Percentiles rank a stretch among this genome's conserved stretches.
Evolutionary conservation across 1,139 yeast genomes (phyloP).

Genomic region (Protomyces gravidus): DNA sequence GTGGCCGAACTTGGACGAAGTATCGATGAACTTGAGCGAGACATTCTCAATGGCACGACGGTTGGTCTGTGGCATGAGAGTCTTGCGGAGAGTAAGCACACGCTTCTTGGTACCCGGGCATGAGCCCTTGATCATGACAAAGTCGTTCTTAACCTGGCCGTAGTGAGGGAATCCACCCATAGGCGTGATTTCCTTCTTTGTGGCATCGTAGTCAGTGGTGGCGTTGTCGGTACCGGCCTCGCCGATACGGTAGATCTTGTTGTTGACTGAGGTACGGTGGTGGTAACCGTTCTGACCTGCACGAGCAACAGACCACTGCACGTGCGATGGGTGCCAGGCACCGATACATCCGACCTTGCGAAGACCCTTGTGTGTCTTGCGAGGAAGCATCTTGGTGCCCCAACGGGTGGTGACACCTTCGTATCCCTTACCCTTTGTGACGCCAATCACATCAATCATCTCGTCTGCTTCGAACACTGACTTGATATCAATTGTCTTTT

Average conservation of each 20-base stretch:
- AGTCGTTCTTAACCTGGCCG: constrained; percentile 97
- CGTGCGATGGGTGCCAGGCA: constrained; percentile 99
- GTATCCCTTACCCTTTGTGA: constrained; percentile 99
- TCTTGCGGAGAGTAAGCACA: constrained; percentile 97
- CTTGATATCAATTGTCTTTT: constrained; percentile 95
- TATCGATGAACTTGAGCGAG: constrained; percentile 98
- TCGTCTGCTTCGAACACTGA: constrained; percentile 98
- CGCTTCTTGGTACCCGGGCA: constrained; percentile 99
- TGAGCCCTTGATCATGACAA: constrained; percentile 95
- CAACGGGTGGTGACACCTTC: constrained; percentile 99
- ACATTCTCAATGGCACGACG: constrained; percentile 97
- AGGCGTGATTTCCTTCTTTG: constrained; percentile 99
- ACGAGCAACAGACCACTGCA: constrained; percentile 99
- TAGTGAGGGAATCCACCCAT: constrained; percentile 99
- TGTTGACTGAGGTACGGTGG: constrained; percentile 99
- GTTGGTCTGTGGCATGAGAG: constrained; percentile 95
- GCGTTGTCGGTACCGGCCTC: constrained; percentile 83
- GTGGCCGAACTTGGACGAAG: constrained; percentile 99
- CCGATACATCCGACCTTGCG: constrained; percentile 99
- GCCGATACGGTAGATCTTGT: constrained; percentile 99
- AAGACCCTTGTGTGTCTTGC: constrained; percentile 99
- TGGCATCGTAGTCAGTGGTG: constrained; percentile 97
- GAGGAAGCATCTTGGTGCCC: constrained; percentile 99
- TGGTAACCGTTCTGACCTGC: constrained; percentile 99
- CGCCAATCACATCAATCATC: constrained; percentile 97